Evolutionary conservation across 2,329 filamentous ascomycete species (phyloP).

Genomic region (Curvularia sp.): DNA sequence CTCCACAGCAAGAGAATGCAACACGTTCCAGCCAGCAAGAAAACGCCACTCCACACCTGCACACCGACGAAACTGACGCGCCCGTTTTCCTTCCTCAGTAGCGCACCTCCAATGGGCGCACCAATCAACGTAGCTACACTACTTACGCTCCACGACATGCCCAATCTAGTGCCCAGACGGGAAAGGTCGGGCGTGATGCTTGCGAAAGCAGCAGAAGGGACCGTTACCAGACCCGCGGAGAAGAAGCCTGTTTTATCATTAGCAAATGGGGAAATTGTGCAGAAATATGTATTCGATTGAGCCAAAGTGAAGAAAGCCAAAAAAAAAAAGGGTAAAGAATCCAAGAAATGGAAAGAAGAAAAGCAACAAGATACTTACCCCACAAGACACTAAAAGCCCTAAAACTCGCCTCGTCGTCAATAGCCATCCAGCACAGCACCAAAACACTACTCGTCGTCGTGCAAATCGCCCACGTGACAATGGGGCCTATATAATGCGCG

Average conservation of each 20-base stretch:
- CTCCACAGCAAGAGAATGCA: conserved; percentile 41
- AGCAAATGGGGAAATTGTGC: too few species aligned
- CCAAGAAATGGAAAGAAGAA: neutral
- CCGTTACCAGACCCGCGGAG: conserved; percentile 48
- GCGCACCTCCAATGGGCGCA: conserved; percentile 46
- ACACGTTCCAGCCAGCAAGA: conserved; percentile 39
- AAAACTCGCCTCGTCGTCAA: conserved; percentile 37
- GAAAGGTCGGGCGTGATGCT: conserved; percentile 48
- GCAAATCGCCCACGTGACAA: conserved; percentile 47
- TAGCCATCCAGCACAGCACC: conserved; percentile 43
- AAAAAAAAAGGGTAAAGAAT: neutral
- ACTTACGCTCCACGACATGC: conserved; percentile 50
- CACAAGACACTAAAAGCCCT: conserved; percentile 49
- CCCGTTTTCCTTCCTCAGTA: conserved; percentile 37
- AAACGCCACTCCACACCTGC: conserved; percentile 48
- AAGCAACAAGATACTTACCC: conserved; percentile 34
- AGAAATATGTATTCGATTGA: too few species aligned
- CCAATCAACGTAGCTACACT: conserved; percentile 48
- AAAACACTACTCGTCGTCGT: conserved; percentile 39
- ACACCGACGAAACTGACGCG: conserved; percentile 41
- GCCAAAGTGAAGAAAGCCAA: too few species aligned
- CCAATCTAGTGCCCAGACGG: conserved; percentile 45
- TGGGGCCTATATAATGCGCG: conserved; percentile 45
- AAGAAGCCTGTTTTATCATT: conserved; percentile 40
- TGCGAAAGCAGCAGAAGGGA: conserved; percentile 49